Evolutionary conservation across 129 eudicot species (phyloP).

Genomic region (Helianthus tuberosus): DNA sequence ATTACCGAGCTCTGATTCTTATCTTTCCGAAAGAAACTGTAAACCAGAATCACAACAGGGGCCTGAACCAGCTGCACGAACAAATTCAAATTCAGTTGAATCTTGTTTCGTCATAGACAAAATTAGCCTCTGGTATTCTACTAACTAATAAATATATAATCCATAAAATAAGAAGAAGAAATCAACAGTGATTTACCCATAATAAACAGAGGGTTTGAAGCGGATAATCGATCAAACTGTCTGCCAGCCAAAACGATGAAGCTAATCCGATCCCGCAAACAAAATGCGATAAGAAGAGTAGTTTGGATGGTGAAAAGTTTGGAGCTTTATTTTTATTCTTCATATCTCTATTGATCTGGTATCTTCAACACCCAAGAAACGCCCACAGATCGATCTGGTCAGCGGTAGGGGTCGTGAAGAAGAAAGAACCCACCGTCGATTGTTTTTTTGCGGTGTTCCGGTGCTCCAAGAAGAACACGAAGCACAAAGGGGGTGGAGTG

Average conservation of each 20-base stretch:
- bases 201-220: conserved; percentile 49
- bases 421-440: no score
- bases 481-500: no score
- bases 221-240: conserved; percentile 46
- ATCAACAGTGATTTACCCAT: conserved; percentile 46
- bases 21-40: conserved; percentile 53
- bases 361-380: no score
- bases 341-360: neutral
- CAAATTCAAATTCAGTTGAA: conserved; percentile 11
- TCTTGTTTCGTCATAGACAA: neutral
- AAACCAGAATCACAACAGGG: conserved; percentile 54
- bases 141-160: no score
- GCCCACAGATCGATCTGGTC: no score
- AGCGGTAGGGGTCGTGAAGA: no score
- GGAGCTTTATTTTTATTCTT: neutral
- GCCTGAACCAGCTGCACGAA: conserved; percentile 58
- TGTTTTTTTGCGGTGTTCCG: no score
- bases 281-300: conserved; percentile 38
- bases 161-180: no score
- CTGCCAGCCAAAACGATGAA: conserved; percentile 58
- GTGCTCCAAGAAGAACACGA: no score
- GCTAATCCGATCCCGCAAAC: conserved; percentile 62
- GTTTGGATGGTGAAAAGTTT: conserved; percentile 25
- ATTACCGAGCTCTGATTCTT: conserved; percentile 62
- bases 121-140: no score